Evolutionary conservation across 2,329 filamentous ascomycete species (phyloP), one percentile per base, ranked within the genome.

Genomic region (Didymella exigua): DNA sequence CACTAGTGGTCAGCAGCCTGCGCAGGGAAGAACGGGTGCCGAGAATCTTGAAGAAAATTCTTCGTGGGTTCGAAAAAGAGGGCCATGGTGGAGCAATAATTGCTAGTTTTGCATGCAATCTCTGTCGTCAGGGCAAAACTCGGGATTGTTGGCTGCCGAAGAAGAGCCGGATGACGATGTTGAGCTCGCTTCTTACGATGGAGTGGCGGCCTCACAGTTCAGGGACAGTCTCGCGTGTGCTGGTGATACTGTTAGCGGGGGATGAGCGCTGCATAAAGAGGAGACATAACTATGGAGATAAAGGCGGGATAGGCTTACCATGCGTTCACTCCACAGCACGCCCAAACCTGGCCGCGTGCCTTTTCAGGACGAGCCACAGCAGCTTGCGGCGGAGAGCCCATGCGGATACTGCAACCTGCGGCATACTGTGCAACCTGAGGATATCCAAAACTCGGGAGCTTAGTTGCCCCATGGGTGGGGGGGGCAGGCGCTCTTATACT

Each of bases 1-100:
- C 62, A 51, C 58, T 68, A 67, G 61, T 54, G 63, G 55, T 58
- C 59, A 63, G 52, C 56, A 55, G 37, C 44, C 40, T 48, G 31
- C 19, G 56, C 52, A 56, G 49, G 43, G 33, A 47, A 54, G 30
- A 38, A 41, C 27, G 18, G 34, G 45, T 37, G 49, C 34, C 37
- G 49, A 59, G 56, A 58, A 49, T 44, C 54, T 43, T 57, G 53
- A 54, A 30, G 46, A 59, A 60, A 54, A 56, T 45, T 58, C 56
- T 46, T 59, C 56, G 55, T 60, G 54, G 58, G 56, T 53, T 53
- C 50, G 56, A 59, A 65, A 66, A 64, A 62, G 58, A 58, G 65
- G 64, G 57, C 48, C 64, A 10, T 30, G 33, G 64, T 63, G 64
- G 63, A 59, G 48, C 49, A 31, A 8, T 23, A 14, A 24, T 16